Percentiles rank a stretch among this genome's conserved stretches.
Evolutionary conservation across 345 rosid species (phyloP).

Genomic region (Salix caprea): DNA sequence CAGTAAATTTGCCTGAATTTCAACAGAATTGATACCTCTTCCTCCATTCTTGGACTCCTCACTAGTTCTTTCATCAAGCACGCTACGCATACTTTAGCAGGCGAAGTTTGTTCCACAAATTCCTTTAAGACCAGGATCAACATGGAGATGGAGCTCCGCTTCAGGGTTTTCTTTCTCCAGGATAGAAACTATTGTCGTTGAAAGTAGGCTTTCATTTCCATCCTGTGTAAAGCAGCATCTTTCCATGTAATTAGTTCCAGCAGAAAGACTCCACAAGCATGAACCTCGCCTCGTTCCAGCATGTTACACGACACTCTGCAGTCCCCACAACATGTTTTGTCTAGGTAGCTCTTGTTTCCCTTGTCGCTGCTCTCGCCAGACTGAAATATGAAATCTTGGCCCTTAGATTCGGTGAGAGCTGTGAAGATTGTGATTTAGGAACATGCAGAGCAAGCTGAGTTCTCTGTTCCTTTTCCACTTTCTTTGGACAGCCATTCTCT

Average conservation of each 20-base stretch:
- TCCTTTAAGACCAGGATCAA: slow-evolving; percentile 26
- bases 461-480: slow-evolving; percentile 28
- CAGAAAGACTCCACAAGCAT: slow-evolving; percentile 43
- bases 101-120: slow-evolving; percentile 3
- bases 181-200: slow-evolving; percentile 12
- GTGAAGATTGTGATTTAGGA: slow-evolving; percentile 47
- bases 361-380: slow-evolving; percentile 23
- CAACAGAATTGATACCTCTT: slow-evolving; percentile 26
- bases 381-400: slow-evolving; percentile 47
- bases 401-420: slow-evolving; percentile 43
- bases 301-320: neutral
- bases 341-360: slow-evolving; percentile 1
- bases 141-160: slow-evolving; percentile 15
- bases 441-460: slow-evolving; percentile 45
- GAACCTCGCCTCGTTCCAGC: slow-evolving; percentile 7
- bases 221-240: slow-evolving; percentile 28
- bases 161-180: slow-evolving; percentile 23
- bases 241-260: slow-evolving; percentile 43
- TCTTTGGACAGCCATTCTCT: slow-evolving; percentile 31
- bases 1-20: slow-evolving; percentile 30
- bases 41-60: slow-evolving; percentile 40
- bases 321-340: slow-evolving; percentile 24
- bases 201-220: slow-evolving; percentile 28
- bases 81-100: slow-evolving; percentile 22
- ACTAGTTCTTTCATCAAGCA: slow-evolving; percentile 36